These are phyloP conservation scores for Chlamydomonas applanata DNA, from an alignment of 139 green algal species.

Conservation along the genomic window DNA sequence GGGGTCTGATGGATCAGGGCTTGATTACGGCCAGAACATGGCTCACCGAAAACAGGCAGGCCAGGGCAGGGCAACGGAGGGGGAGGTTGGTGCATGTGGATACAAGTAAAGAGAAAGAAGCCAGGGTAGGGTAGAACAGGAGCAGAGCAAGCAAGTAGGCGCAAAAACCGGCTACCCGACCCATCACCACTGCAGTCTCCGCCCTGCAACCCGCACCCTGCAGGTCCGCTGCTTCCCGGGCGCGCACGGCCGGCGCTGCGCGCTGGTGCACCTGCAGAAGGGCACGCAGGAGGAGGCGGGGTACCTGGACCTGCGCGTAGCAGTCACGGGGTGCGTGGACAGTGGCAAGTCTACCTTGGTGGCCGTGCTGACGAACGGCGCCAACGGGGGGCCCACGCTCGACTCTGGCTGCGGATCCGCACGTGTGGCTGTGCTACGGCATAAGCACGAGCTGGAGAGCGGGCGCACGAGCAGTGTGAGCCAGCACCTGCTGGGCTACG, in stretches of 20 bases:
- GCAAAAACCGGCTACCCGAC: too few species aligned
- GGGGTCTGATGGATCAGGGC: too few species aligned
- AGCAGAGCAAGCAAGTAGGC: too few species aligned
- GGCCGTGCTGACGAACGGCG: slow-evolving; percentile 73
- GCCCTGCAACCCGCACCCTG: too few species aligned
- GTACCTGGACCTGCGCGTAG: slow-evolving; percentile 47
- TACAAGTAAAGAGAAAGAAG: too few species aligned
- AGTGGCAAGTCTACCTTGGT: slow-evolving; percentile 81
- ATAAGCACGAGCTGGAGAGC: slow-evolving; percentile 89
- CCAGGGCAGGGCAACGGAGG: too few species aligned
- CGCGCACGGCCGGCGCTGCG: slow-evolving; percentile 41
- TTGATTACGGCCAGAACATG: too few species aligned
- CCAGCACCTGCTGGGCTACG: slow-evolving; percentile 73
- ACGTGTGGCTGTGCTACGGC: slow-evolving; percentile 72
- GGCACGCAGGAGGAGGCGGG: slow-evolving; percentile 34
- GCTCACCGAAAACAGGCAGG: too few species aligned
- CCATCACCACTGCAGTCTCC: too few species aligned
- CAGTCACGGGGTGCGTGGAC: slow-evolving; percentile 70
- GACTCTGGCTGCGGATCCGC: slow-evolving; percentile 70
- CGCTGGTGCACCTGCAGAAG: slow-evolving; percentile 55
- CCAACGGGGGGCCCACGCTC: slow-evolving; percentile 61
- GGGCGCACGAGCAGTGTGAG: slow-evolving; percentile 64
- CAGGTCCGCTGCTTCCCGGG: slow-evolving; percentile 27
- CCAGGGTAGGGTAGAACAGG: too few species aligned
- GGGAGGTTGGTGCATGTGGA: too few species aligned